Percentiles rank a stretch among this genome's conserved stretches.
Conservation (phyloP, 1,284 basidiomycete species). For the Ustilago loliicola region DNA sequence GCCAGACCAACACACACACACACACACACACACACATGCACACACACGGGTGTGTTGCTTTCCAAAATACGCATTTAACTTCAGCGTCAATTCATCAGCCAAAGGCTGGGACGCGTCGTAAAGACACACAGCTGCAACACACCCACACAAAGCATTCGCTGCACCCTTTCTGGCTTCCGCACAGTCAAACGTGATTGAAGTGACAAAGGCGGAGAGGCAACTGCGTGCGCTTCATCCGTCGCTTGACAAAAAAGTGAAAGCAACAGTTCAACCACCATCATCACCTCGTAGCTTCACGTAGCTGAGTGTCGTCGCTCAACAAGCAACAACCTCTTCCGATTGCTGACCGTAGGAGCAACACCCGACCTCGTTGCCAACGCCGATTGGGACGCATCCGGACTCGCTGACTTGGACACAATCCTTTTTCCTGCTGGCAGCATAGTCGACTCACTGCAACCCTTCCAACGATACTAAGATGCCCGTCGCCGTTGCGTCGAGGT, state of each 20-base stretch:
- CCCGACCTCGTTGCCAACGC: neutral
- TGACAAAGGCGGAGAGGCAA: neutral
- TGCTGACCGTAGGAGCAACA: neutral
- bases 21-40: too few relatives aligned
- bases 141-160: constrained; percentile 2
- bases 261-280: constrained; percentile 6
- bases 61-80: too few relatives aligned
- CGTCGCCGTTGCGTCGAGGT: constrained; percentile 47
- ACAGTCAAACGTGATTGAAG: neutral
- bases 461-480: constrained; percentile 30
- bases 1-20: constrained; percentile 34
- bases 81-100: neutral
- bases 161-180: neutral
- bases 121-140: constrained; percentile 5
- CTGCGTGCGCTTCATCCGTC: neutral
- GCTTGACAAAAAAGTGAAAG: neutral
- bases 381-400: neutral
- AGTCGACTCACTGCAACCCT: neutral
- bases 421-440: neutral
- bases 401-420: neutral
- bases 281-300: neutral
- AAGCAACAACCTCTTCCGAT: neutral
- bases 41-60: constrained; percentile 3
- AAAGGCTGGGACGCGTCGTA: constrained; percentile 6
- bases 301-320: neutral